Conservation (phyloP, 2,329 filamentous ascomycete genomes). For the Cladophialophora psammophila region DNA sequence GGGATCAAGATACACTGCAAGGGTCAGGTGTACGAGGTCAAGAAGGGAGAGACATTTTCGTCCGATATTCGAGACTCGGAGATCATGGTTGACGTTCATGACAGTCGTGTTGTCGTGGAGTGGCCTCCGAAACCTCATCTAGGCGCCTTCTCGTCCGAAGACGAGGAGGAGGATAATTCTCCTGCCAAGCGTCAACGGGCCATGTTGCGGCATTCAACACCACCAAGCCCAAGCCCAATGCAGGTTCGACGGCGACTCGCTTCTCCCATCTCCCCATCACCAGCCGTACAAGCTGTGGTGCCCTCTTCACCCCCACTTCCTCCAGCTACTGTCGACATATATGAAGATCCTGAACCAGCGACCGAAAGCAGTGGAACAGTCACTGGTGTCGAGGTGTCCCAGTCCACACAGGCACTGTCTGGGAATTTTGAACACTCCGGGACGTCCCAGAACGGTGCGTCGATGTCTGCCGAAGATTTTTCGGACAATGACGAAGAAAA, state of each 20-base stretch:
- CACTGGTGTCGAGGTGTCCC: constrained; percentile 20
- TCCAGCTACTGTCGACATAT: constrained; percentile 62
- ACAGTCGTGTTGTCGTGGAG: constrained; percentile 84
- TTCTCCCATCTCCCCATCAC: constrained; percentile 79
- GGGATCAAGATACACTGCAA: constrained; percentile 92
- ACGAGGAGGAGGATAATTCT: constrained; percentile 60
- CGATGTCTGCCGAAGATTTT: constrained; percentile 57
- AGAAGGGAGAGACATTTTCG: constrained; percentile 86
- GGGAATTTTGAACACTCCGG: constrained; percentile 41
- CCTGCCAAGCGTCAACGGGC: constrained; percentile 54
- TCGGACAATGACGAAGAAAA: constrained; percentile 91
- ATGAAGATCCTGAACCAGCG: constrained; percentile 66
- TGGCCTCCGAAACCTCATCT: constrained; percentile 71
- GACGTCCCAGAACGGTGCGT: constrained; percentile 23
- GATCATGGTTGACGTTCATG: constrained; percentile 95
- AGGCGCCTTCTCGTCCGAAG: constrained; percentile 40
- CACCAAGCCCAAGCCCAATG: constrained; percentile 57
- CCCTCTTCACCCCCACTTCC: constrained; percentile 49
- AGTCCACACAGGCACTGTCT: constrained; percentile 44
- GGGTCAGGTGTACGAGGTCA: constrained; percentile 82
- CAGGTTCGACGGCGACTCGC: constrained; percentile 68
- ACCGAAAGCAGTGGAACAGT: constrained; percentile 19
- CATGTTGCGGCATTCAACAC: constrained; percentile 40
- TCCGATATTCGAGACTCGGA: constrained; percentile 87
- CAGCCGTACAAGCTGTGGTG: constrained; percentile 57